Conservation (phyloP, 2,329 filamentous ascomycete species). For the Beauveria sp. region DNA sequence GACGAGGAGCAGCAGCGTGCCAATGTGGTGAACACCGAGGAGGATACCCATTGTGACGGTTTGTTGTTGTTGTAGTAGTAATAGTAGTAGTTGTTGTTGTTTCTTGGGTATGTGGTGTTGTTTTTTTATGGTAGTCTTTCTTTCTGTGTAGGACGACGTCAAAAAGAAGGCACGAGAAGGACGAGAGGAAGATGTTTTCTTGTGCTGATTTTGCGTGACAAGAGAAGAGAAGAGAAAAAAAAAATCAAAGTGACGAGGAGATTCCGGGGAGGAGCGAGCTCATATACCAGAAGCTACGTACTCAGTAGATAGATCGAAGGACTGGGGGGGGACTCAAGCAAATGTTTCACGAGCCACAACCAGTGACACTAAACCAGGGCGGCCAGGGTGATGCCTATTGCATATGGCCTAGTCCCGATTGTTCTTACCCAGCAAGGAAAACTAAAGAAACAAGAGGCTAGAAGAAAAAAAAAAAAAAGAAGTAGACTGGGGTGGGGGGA, state of each 20-base stretch:
- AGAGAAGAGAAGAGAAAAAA: background rate
- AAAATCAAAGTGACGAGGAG: background rate
- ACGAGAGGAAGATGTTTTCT: background rate
- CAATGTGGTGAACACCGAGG: slow-evolving; percentile 47
- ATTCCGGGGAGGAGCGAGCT: background rate
- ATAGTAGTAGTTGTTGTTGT: background rate
- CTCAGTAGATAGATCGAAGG: background rate
- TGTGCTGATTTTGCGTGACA: slow-evolving; percentile 3
- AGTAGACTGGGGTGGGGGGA: background rate
- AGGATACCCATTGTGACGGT: slow-evolving; percentile 37
- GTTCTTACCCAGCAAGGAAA: no score
- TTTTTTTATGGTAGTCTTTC: background rate
- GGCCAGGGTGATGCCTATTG: background rate
- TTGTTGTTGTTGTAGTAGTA: slow-evolving; percentile 9
- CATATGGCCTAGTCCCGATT: background rate
- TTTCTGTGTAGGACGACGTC: background rate
- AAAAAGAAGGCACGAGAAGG: background rate
- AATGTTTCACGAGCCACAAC: slow-evolving; percentile 5
- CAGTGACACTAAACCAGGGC: no score
- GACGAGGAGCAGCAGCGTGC: slow-evolving; percentile 49
- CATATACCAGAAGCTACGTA: background rate
- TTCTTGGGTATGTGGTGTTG: background rate
- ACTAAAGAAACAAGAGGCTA: no score
- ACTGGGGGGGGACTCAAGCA: background rate
- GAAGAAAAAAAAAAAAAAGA: background rate